Evolutionary conservation across 2,329 filamentous ascomycete genomes (phyloP).

Genomic region (Hypoxylon sp.): DNA sequence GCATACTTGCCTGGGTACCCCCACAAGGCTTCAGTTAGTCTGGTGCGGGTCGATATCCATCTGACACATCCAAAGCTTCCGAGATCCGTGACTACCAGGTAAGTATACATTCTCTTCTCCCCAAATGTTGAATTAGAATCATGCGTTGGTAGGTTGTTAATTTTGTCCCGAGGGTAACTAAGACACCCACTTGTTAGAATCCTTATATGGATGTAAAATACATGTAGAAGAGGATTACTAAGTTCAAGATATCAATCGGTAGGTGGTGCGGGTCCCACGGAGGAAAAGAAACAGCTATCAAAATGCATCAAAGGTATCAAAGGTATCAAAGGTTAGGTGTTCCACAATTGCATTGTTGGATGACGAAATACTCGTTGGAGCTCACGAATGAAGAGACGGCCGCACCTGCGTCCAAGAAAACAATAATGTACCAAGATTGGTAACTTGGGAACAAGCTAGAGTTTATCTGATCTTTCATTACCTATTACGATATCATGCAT

Average conservation of each 20-base stretch:
- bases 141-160: constrained; percentile 26
- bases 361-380: constrained; percentile 33
- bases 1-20: constrained; percentile 7
- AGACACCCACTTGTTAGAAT: not conserved
- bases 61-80: constrained; percentile 11
- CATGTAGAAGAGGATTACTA: constrained; percentile 33
- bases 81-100: not conserved
- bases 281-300: not conserved
- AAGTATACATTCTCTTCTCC: constrained; percentile 6
- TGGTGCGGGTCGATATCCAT: constrained; percentile 18
- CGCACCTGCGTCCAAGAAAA: constrained; percentile 31
- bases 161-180: constrained; percentile 33
- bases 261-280: constrained; percentile 20
- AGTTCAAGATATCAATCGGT: constrained; percentile 26
- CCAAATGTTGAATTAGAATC: constrained; percentile 38
- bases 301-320: not conserved
- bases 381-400: constrained; percentile 20
- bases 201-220: not conserved
- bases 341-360: not conserved
- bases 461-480: constrained; percentile 21
- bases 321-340: too few relatives aligned
- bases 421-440: constrained; percentile 11
- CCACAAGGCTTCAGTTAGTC: constrained; percentile 7
- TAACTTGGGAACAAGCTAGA: constrained; percentile 8
- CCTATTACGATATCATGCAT: constrained; percentile 14